These are phyloP conservation scores for Saprolegnia diclina DNA, from an alignment of 352 stramenopile species.

Conservation along the genomic window DNA sequence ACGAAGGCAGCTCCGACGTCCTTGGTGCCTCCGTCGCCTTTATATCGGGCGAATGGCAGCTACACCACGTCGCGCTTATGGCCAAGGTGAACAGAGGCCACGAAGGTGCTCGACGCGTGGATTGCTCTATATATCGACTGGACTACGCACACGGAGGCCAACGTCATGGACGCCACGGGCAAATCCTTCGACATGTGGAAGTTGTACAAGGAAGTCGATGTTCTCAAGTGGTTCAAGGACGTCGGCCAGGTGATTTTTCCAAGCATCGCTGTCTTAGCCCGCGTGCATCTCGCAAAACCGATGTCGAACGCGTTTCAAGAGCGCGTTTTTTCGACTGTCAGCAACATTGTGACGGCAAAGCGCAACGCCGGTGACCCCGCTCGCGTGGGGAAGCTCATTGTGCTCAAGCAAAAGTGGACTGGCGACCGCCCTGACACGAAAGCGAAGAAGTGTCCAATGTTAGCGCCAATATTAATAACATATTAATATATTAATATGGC, in stretches of 20 bases:
- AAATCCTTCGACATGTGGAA: not conserved
- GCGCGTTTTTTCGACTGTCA: not conserved
- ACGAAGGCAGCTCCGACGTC: too few species aligned
- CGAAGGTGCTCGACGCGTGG: not conserved
- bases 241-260: not conserved
- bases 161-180: not conserved
- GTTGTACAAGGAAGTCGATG: not conserved
- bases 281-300: not conserved
- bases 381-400: not conserved
- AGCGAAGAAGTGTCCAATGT: too few species aligned
- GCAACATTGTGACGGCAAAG: not conserved
- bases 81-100: too few species aligned
- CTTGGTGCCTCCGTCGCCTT: too few species aligned
- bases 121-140: not conserved
- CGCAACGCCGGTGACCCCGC: not conserved
- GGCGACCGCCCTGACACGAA: too few species aligned
- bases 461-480: too few species aligned
- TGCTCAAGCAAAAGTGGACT: not conserved
- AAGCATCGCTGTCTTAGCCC: not conserved
- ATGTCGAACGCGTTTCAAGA: not conserved
- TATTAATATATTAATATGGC: too few species aligned
- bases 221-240: not conserved
- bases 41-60: too few species aligned
- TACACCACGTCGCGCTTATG: too few species aligned
- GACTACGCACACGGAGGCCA: not conserved